phyloP scores from a whole-genome alignment of 306 rosid species.

The Rosa multiflora region DNA sequence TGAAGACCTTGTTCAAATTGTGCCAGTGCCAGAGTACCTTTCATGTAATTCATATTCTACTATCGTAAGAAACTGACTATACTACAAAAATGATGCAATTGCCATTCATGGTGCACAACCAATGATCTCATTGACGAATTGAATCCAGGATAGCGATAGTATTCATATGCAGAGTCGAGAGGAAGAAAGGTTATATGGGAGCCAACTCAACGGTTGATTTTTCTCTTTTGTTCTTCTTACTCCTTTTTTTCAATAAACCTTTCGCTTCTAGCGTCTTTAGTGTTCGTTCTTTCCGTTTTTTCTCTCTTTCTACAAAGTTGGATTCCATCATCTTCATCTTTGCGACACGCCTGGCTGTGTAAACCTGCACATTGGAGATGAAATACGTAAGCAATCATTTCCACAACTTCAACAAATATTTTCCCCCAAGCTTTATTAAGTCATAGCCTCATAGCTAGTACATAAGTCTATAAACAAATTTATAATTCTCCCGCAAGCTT shows the following conservation, averaged over 20 bases:
- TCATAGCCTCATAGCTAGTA: background rate
- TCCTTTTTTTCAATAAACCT: slow-evolving; percentile 59
- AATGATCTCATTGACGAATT: too few species aligned
- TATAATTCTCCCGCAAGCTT: background rate
- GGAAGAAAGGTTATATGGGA: background rate
- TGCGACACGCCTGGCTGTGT: slow-evolving; percentile 71
- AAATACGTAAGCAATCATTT: background rate
- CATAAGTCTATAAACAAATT: background rate
- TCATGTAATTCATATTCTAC: background rate
- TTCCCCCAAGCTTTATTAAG: background rate
- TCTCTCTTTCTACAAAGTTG: slow-evolving; percentile 72
- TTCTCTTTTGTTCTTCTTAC: slow-evolving; percentile 47
- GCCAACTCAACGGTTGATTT: slow-evolving; percentile 24
- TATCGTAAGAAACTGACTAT: background rate
- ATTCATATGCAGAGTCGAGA: background rate
- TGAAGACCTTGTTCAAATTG: background rate
- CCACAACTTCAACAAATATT: background rate
- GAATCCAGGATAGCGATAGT: background rate
- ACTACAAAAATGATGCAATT: slow-evolving; percentile 12
- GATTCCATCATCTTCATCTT: slow-evolving; percentile 80
- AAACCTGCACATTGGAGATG: slow-evolving; percentile 47
- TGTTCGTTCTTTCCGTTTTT: slow-evolving; percentile 73
- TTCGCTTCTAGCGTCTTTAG: slow-evolving; percentile 54
- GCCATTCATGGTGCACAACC: background rate
- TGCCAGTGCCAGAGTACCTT: background rate